These are phyloP conservation scores for Colletotrichum falcatum DNA, from an alignment of 2,329 filamentous ascomycete species.

Conservation along the genomic window DNA sequence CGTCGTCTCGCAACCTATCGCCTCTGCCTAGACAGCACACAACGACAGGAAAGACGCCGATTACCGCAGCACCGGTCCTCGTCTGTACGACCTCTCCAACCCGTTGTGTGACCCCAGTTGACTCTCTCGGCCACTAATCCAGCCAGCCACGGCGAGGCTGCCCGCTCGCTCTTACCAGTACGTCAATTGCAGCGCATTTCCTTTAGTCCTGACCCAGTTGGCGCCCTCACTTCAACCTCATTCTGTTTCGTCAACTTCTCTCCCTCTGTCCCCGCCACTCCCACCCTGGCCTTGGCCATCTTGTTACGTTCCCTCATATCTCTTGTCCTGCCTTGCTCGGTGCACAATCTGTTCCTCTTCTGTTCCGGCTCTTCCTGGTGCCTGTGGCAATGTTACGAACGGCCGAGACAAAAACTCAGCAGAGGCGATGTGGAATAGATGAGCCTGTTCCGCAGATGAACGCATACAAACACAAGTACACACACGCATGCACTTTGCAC, in stretches of 20 bases:
- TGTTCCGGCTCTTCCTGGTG: not conserved
- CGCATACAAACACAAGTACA: not conserved
- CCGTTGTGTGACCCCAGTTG: constrained; percentile 18
- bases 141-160: not conserved
- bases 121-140: constrained; percentile 2
- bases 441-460: constrained; percentile 2
- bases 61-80: constrained; percentile 36
- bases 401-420: not conserved
- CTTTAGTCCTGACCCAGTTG: constrained; percentile 1
- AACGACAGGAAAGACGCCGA: constrained; percentile 35
- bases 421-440: not conserved
- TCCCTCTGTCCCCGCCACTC: not conserved
- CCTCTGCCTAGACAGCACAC: constrained; percentile 16
- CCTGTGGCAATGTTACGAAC: not conserved
- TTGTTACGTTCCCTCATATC: not conserved
- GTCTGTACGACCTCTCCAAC: constrained; percentile 32
- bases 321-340: not conserved
- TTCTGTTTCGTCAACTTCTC: not conserved
- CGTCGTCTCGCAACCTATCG: constrained; percentile 29
- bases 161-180: constrained; percentile 9
- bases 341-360: no score
- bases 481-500: constrained; percentile 15
- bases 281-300: no score
- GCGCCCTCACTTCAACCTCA: not conserved
- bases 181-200: constrained; percentile 21